Base-by-base conservation (phyloP, 1,284 basidiomycete genomes). In the Gomphus sp. region DNA sequence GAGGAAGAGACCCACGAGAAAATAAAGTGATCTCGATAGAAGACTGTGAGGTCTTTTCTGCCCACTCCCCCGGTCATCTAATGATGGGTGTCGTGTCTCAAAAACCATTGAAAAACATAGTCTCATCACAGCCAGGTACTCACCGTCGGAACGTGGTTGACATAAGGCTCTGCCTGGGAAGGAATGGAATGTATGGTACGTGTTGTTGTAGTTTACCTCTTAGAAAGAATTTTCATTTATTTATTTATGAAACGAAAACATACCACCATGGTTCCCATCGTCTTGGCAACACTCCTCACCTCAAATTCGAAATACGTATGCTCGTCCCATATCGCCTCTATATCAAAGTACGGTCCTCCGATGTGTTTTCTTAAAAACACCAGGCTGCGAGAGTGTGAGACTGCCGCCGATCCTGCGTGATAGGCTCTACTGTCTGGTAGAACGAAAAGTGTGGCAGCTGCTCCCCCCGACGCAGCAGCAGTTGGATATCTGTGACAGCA, bases 41-140 rank as follows among this genome's bases (percentile, higher is more conserved):
- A 83, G 1, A 70, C 73, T 3, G 76, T 75, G 22, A 83, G 69
- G 6, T 71, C 69, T 59, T 75, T 67, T 18, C 80, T 74, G 1
- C 81, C 80, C 33, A 82, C 69, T 22, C 80, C 81, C 7, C 81
- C 80, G 5, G 80, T 76, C 73, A 80, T 75, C 76, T 79, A 18
- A 58, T n/a, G 63, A 22, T 63, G 56, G 62, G 55, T 8, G 64
- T 49, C 62, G 59, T 33, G n/a, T n/a, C n/a, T n/a, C n/a, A n/a
- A n/a, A n/a, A 58, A 61, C 52, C 59, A 50, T 56, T 60, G 12
- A 50, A 61, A 12, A 58, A n/a, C n/a, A 9, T 43, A 16, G 18
- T 22, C 7, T 47, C 22, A 8, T n/a, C n/a, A n/a, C n/a, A n/a
- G 44, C 0, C 7, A 6, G 44, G 33, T 45, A 14, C 52, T 54